Evolutionary conservation across 176 grass and related monocot species (phyloP).

Genomic region (Otatea glauca): DNA sequence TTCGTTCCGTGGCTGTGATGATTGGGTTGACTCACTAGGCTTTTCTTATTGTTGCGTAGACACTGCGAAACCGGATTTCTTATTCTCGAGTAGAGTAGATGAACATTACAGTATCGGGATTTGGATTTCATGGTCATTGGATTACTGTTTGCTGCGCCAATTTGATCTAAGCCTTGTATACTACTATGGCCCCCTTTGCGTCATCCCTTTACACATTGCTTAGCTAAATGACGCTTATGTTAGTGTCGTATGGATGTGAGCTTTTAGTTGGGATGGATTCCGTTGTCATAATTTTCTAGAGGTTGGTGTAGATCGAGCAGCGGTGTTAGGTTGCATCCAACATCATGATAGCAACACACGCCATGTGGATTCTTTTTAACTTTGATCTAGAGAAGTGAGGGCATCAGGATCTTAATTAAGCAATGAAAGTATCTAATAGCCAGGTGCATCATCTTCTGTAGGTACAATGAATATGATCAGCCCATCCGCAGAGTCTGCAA

Average conservation of each 20-base stretch:
- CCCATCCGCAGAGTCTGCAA: slow-evolving; percentile 94
- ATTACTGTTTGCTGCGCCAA: not conserved
- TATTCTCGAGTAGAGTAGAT: not conserved
- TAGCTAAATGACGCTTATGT: not conserved
- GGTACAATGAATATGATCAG: slow-evolving; percentile 94
- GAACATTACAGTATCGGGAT: not conserved
- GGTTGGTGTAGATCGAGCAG: not conserved
- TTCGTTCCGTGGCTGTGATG: not conserved
- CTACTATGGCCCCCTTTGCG: not conserved
- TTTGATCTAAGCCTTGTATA: not conserved
- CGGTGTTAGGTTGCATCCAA: not conserved
- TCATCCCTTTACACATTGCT: not conserved
- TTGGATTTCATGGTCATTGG: not conserved
- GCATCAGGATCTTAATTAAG: not conserved
- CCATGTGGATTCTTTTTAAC: not conserved
- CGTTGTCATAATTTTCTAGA: not conserved
- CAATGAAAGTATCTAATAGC: not conserved
- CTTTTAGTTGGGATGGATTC: not conserved
- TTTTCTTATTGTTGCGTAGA: not conserved
- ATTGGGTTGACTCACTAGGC: not conserved
- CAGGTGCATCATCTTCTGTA: slow-evolving; percentile 36
- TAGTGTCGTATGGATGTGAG: not conserved
- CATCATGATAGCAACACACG: not conserved
- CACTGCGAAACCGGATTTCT: not conserved
- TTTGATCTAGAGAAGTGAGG: not conserved